Evolutionary conservation across 345 rosid genomes (phyloP).

Genomic region (Heritiera fomes): DNA sequence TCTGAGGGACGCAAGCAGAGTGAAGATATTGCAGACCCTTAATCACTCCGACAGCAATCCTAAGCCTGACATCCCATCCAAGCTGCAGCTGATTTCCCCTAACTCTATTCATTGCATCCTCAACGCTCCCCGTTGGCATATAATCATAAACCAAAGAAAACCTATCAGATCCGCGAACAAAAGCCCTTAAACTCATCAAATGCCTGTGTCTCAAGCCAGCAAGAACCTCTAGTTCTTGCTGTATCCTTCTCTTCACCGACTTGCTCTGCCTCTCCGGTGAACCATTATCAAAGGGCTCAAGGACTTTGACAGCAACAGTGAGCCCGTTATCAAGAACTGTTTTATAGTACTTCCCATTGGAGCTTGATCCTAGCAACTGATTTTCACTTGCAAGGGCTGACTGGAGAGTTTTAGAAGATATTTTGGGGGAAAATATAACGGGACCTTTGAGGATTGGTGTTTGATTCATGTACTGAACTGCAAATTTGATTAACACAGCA

Average conservation of each 20-base stretch:
- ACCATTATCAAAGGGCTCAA: constrained; percentile 61
- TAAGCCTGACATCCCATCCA: constrained; percentile 79
- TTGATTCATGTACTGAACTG: constrained; percentile 60
- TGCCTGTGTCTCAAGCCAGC: constrained; percentile 80
- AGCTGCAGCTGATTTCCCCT: constrained; percentile 66
- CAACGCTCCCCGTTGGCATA: constrained; percentile 73
- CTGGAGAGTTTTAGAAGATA: constrained; percentile 65
- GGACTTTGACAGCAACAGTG: constrained; percentile 66
- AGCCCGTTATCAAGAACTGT: constrained; percentile 78
- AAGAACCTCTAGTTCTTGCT: constrained; percentile 76
- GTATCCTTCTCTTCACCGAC: constrained; percentile 68
- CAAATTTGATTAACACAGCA: constrained; percentile 55
- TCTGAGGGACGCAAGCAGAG: constrained; percentile 57
- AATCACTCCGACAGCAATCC: constrained; percentile 86
- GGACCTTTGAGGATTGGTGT: constrained; percentile 95
- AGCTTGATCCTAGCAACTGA: constrained; percentile 75
- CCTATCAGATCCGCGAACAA: constrained; percentile 67
- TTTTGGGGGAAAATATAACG: constrained; percentile 81
- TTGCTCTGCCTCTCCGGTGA: constrained; percentile 57
- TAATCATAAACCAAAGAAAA: constrained; percentile 86
- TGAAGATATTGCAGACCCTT: constrained; percentile 90
- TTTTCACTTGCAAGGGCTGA: constrained; percentile 65
- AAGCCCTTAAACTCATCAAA: constrained; percentile 87
- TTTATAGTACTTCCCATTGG: constrained; percentile 69
- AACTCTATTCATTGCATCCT: constrained; percentile 75